Base-by-base conservation (phyloP, 179 eudicot species). In the Spinacia oleracea region DNA sequence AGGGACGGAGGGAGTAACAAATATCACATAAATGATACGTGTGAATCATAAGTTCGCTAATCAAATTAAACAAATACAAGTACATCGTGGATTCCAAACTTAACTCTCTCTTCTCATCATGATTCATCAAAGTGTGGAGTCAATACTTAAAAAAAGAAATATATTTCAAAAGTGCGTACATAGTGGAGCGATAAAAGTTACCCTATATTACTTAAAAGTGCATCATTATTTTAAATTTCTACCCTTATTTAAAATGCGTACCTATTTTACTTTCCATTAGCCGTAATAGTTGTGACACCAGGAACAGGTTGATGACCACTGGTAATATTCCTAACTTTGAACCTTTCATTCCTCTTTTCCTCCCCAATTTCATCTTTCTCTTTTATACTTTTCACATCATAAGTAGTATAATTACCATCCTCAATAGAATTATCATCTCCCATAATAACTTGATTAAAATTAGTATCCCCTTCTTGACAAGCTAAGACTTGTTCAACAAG, bases 401-500 rank as follows among this genome's bases (percentile, higher is more conserved):
- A 1, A 20, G 20, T 59, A n/a, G 16, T 46, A 10, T 62, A 25
- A 27, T 1, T 5, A 62, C 18, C 31, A 56, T 56, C 5, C n/a
- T 56, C 18, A 56, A 31, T 8, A 25, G 34, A 25, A 25, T 34
- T 31, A 15, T 64, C 69, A 11, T 32, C 69, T 4, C n/a, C n/a
- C 42, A 3, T 64, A 64, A 64, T 64, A 21, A 64, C 4, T 16
- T 64, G n/a, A 64, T 64, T 31, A 31, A 64, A n/a, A 64, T 31
- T 42, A 66, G 46, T 2, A 5, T 66, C 46, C 9, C 46, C 48
- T 25, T 82, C 74, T 70, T 70, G 78, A 32, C 63, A 42, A 45
- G 77, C 81, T 48, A 84, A 32, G 4, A 84, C 63, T 65, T 80
- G 83, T 25, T 77, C 86, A 58, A 84, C 79, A 18, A 84, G 58